Evolutionary conservation across 139 green algal genomes (phyloP).

Genomic region (Nannochloris sp.): DNA sequence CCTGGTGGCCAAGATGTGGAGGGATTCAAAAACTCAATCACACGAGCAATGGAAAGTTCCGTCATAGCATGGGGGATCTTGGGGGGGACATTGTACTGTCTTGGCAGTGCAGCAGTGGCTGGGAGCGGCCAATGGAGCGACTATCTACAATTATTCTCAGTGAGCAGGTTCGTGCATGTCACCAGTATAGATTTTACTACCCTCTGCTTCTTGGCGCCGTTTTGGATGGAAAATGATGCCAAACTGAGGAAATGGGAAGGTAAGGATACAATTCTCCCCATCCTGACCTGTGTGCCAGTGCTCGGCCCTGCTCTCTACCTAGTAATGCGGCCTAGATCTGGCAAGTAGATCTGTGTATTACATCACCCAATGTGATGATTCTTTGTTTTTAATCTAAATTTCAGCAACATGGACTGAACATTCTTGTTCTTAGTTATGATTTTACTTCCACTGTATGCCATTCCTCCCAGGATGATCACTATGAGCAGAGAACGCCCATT

Average conservation of each 20-base stretch:
- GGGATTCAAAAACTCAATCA: constrained; percentile 35
- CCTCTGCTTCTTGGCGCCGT: constrained; percentile 56
- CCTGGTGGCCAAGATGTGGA: constrained; percentile 41
- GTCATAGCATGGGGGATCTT: constrained; percentile 38
- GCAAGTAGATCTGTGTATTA: no score
- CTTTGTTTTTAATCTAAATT: neutral
- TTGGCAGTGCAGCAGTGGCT: constrained; percentile 25
- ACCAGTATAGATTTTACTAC: constrained; percentile 69
- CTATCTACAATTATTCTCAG: constrained; percentile 62
- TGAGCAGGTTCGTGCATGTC: constrained; percentile 66
- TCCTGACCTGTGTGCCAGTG: constrained; percentile 57
- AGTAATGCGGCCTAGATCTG: constrained; percentile 49
- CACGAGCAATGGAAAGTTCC: constrained; percentile 35
- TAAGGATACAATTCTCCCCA: constrained; percentile 38
- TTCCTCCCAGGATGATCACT: no score
- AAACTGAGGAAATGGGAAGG: constrained; percentile 53
- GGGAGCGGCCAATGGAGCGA: constrained; percentile 36
- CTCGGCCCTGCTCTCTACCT: constrained; percentile 63
- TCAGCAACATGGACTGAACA: neutral
- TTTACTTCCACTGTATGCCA: no score
- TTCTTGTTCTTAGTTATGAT: no score
- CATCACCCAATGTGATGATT: no score
- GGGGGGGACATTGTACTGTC: constrained; percentile 18
- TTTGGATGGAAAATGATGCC: constrained; percentile 81
- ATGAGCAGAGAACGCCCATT: no score